Conservation (phyloP, 2,329 filamentous ascomycete genomes). For the Aspergillus niger region DNA sequence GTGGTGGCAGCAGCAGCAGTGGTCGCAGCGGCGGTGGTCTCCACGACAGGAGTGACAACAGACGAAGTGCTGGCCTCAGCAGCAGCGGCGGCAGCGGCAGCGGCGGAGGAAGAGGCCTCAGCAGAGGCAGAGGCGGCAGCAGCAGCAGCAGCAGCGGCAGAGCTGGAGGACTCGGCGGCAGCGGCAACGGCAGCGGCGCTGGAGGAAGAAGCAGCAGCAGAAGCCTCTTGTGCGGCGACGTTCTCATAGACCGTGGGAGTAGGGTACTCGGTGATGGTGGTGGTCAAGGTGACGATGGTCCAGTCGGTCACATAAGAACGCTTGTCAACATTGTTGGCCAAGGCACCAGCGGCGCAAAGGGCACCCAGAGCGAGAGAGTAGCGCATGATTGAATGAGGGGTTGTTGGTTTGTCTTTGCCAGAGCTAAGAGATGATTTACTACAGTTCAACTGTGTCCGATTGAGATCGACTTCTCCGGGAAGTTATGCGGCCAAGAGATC, state of each 20-base stretch:
- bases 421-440: conserved; percentile 23
- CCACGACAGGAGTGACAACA: not conserved
- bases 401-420: conserved; percentile 13
- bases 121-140: not conserved
- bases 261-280: conserved; percentile 32
- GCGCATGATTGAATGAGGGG: conserved; percentile 31
- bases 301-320: conserved; percentile 37
- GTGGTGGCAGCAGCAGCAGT: not conserved
- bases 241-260: conserved; percentile 10
- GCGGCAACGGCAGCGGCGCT: not conserved
- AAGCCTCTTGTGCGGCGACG: not conserved
- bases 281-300: conserved; percentile 40
- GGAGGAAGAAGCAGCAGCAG: not conserved
- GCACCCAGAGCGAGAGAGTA: conserved; percentile 38
- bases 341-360: conserved; percentile 38
- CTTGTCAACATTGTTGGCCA: conserved; percentile 39
- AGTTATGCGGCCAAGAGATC: conserved; percentile 26
- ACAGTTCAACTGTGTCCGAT: conserved; percentile 36
- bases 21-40: not conserved
- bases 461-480: conserved; percentile 40
- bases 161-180: conserved; percentile 6
- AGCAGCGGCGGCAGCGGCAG: not conserved
- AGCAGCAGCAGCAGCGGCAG: not conserved
- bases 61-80: not conserved
- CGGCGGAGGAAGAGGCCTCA: not conserved